Base-by-base conservation (phyloP, 768 basidiomycete species). In the Leccinellum rugosiceps region DNA sequence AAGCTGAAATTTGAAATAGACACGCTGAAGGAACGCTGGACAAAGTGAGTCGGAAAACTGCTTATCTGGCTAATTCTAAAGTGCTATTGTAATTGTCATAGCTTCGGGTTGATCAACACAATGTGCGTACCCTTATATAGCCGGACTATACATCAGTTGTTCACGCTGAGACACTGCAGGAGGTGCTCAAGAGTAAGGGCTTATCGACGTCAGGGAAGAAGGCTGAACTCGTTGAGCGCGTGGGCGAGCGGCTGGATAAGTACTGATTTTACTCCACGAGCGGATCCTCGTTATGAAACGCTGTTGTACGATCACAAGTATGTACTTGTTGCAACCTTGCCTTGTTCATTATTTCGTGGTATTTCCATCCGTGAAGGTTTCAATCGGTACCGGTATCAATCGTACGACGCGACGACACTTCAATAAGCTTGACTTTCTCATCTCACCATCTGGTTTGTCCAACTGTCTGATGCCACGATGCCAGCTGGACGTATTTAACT, bases 61-160 rank as follows among this genome's bases (percentile, higher is more conserved):
- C 14, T 43, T 31, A 56, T 23, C 56, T 53, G 7, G 14, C 32
- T 17, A 13, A 47, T 47, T 59, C 52, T 66, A n/a, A 62, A 17
- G 41, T 52, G 21, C 9, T 15, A 31, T 32, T 13, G 57, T 60
- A 9, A 56, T 55, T 31, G 23, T 57, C 61, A 55, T 66, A 92
- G 90, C 77, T 92, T 61, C 84, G 83, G 17, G 86, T 90, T 59
- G 87, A 88, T 71, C 87, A 90, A 65, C 77, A 93, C 48, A 92
- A 88, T 81, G 89, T 88, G 59, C 56, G 77, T 44, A 61, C 45
- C 47, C 19, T 13, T 23, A 30, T 32, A 41, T 56, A n/a, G 5
- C 13, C 0, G 3, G 35, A 11, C 21, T 31, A 10, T 10, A 2
- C 34, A 23, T 49, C 28, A 41, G 13, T 31, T 53, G 44, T 17